Evolutionary conservation across 2,329 filamentous ascomycete genomes (phyloP).

Genomic region (Zymoseptoria pseudotritici): DNA sequence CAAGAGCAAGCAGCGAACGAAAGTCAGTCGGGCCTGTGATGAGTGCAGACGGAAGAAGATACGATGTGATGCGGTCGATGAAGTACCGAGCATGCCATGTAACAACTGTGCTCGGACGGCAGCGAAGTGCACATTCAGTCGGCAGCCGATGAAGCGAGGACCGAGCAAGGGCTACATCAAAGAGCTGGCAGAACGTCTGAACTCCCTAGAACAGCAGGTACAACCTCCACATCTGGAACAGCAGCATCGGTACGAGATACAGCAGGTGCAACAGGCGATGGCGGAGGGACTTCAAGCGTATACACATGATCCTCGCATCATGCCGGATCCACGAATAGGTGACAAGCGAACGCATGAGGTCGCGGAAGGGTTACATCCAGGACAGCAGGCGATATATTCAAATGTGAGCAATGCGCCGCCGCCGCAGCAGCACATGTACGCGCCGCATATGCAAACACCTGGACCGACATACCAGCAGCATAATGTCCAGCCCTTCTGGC

Average conservation of each 20-base stretch:
- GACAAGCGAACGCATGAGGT: constrained; percentile 27
- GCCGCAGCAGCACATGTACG: constrained; percentile 9
- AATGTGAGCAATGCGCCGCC: neutral
- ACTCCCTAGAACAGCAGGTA: constrained; percentile 74
- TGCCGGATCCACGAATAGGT: constrained; percentile 23
- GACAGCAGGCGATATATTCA: constrained; percentile 3
- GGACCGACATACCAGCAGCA: constrained; percentile 6
- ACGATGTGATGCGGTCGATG: constrained; percentile 74
- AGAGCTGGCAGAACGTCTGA: constrained; percentile 76
- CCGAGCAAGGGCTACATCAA: constrained; percentile 94
- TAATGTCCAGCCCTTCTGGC: constrained; percentile 27
- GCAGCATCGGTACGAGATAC: constrained; percentile 25
- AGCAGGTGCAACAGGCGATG: constrained; percentile 26
- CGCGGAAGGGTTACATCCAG: constrained; percentile 20
- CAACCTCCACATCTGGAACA: constrained; percentile 23
- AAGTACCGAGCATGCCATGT: constrained; percentile 66
- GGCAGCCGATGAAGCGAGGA: constrained; percentile 70
- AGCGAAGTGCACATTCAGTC: constrained; percentile 75
- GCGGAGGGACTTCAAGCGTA: constrained; percentile 16
- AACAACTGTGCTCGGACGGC: constrained; percentile 72
- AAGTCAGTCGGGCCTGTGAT: constrained; percentile 82
- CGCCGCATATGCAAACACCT: constrained; percentile 3
- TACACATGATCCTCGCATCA: constrained; percentile 9
- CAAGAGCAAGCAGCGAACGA: constrained; percentile 47
- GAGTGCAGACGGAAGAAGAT: constrained; percentile 84